Conservation (phyloP, 176 grass and related monocot species). For the Carex parvula region DNA sequence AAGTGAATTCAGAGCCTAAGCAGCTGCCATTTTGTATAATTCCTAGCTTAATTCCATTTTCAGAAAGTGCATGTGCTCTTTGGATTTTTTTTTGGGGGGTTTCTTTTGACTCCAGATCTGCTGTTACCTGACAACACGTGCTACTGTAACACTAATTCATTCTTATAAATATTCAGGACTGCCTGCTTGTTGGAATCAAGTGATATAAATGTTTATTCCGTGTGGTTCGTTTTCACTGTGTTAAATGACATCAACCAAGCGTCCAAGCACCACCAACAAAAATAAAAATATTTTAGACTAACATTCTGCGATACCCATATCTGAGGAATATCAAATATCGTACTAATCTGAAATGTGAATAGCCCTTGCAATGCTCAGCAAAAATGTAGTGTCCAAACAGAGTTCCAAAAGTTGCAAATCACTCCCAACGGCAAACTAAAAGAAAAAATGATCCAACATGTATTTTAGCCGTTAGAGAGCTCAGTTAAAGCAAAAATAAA, state of each 20-base stretch:
- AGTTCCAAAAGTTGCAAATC: neutral
- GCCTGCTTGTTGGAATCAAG: neutral
- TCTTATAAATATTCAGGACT: neutral
- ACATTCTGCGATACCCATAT: neutral
- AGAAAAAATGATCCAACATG: neutral
- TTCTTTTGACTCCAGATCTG: neutral
- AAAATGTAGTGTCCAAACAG: neutral
- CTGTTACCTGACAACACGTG: neutral
- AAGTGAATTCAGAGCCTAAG: slow-evolving; percentile 1
- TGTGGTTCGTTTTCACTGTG: neutral
- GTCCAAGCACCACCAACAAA: neutral
- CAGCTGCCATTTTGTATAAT: neutral
- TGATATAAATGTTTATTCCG: neutral
- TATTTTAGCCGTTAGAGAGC: neutral
- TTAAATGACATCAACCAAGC: neutral
- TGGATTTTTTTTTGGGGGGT: neutral
- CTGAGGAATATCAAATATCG: neutral
- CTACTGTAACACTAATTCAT: neutral
- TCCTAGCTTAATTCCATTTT: neutral
- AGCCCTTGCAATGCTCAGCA: neutral
- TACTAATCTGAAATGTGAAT: neutral
- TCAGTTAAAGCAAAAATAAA: neutral
- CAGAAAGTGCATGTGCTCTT: neutral
- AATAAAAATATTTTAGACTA: neutral
- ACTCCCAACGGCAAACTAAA: neutral